Percentiles rank a stretch among this genome's conserved stretches.
phyloP scores from a whole-genome alignment of 805 yeast species.

The Kluyveromyces nonfermentans region DNA sequence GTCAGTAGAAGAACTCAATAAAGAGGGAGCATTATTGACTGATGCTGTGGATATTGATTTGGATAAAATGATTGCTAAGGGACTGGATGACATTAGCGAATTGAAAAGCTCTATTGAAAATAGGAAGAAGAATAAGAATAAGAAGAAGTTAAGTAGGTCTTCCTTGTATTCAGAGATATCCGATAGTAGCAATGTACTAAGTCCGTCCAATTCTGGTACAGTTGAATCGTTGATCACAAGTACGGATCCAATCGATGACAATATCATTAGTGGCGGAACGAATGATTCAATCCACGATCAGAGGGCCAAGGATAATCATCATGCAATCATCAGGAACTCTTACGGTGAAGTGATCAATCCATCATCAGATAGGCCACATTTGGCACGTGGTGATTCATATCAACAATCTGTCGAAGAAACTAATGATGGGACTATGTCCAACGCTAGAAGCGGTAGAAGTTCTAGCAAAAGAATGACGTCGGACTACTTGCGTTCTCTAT shows the following conservation, averaged over 20 bases:
- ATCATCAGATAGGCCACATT: constrained; percentile 40
- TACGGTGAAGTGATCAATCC: constrained; percentile 23
- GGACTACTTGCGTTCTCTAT: constrained; percentile 47
- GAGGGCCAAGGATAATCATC: neutral
- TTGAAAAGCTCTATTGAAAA: constrained; percentile 8
- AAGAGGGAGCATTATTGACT: constrained; percentile 28
- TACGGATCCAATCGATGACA: constrained; percentile 20
- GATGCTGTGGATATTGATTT: constrained; percentile 26
- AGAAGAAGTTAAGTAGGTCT: constrained; percentile 4
- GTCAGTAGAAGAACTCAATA: constrained; percentile 26
- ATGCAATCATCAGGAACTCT: constrained; percentile 18
- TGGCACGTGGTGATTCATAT: constrained; percentile 73
- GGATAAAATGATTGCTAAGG: constrained; percentile 17
- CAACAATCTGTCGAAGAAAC: constrained; percentile 40
- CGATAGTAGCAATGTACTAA: constrained; percentile 1
- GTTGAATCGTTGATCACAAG: constrained; percentile 18
- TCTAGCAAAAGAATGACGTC: constrained; percentile 24
- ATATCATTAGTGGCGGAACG: constrained; percentile 8
- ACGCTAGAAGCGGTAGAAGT: constrained; percentile 16
- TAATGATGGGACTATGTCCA: constrained; percentile 6
- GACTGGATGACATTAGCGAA: constrained; percentile 11
- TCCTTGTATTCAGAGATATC: constrained; percentile 5
- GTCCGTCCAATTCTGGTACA: constrained; percentile 7
- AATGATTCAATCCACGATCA: neutral
- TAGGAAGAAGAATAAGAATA: constrained; percentile 9